Base-by-base conservation (phyloP, 306 rosid genomes). In the Luffa acutangula region DNA sequence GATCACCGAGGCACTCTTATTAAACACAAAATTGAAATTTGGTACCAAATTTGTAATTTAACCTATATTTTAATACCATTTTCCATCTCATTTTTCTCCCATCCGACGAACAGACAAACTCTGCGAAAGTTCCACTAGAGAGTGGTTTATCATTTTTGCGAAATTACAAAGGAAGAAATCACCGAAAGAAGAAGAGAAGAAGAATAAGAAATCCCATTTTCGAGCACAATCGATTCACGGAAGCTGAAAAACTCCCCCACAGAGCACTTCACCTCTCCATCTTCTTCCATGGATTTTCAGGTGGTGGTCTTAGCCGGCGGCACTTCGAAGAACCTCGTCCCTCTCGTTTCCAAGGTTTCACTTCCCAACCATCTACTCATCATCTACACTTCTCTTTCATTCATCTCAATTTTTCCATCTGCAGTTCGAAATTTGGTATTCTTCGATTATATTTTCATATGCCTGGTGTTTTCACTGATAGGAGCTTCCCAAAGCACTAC, bases 261-360 rank as follows among this genome's bases (percentile, higher is more conserved):
- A 76, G 57, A 70, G 66, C 81, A 77, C 81, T 72, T 34, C 43
- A 7, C 7, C 18, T 39, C 73, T 57, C 34, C n/a, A 34, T 80
- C 59, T 18, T 6, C 74, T 54, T 46, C 39, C 15, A 91, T 95
- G 99, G 97, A 95, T 88, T 95, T 93, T 77, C 97, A 95, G 78
- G 99, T 95, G 79, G 97, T 95, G 45, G 92, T 95, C 80, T 89
- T 95, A 60, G 97, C 97, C 80, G 99, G 97, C 43, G 99, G 97
- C 78, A 77, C 84, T 83, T 87, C 98, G 14, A 96, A 88, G 86
- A 90, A 91, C 1, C 99, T 96, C 80, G 85, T 85, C 69, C 99
- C 98, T 69, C 90, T 96, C 43, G 94, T 90, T 71, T 96, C 98
- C 52, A 79, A 90, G 97, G 99, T 94, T 77, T 51, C n/a, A 6